Conservation (phyloP, 805 yeast species). For the Candida orba region DNA sequence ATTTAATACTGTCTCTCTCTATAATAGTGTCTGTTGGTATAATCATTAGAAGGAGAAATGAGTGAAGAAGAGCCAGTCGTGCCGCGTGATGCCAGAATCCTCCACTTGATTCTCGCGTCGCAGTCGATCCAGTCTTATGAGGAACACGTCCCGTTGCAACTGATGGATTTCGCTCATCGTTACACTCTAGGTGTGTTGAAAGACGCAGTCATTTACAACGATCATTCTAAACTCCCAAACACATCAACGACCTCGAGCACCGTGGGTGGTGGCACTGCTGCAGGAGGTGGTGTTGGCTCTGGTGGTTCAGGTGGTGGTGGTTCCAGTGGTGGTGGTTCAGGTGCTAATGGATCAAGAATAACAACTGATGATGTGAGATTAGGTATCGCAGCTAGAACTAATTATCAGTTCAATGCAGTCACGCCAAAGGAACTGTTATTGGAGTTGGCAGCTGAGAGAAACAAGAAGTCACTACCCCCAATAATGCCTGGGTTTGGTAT, state of each 20-base stretch:
- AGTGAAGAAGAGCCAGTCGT: conserved; percentile 2
- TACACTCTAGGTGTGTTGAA: conserved; percentile 82
- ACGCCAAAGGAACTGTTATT: conserved; percentile 89
- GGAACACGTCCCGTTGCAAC: conserved; percentile 90
- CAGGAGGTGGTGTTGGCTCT: conserved; percentile 26
- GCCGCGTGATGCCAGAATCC: conserved; percentile 87
- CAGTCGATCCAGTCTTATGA: conserved; percentile 89
- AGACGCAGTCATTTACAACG: conserved; percentile 85
- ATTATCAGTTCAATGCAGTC: conserved; percentile 91
- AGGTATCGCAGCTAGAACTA: conserved; percentile 91
- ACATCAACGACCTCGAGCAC: too few relatives aligned
- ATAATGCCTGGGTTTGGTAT: conserved; percentile 89
- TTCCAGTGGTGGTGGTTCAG: conserved; percentile 36
- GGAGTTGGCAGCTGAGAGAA: conserved; percentile 88
- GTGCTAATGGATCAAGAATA: conserved; percentile 37
- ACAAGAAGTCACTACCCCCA: conserved; percentile 83
- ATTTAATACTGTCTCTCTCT: too few relatives aligned
- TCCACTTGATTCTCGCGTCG: conserved; percentile 87
- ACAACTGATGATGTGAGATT: conserved; percentile 86
- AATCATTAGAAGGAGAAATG: neutral
- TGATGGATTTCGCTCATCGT: conserved; percentile 93
- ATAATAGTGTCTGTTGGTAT: too few relatives aligned
- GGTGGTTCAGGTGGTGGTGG: conserved; percentile 4
- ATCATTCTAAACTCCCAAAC: conserved; percentile 41
- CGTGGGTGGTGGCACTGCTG: neutral